Evolutionary conservation across 805 yeast genomes (phyloP).

Genomic region (Lipomyces yamanashiensis): DNA sequence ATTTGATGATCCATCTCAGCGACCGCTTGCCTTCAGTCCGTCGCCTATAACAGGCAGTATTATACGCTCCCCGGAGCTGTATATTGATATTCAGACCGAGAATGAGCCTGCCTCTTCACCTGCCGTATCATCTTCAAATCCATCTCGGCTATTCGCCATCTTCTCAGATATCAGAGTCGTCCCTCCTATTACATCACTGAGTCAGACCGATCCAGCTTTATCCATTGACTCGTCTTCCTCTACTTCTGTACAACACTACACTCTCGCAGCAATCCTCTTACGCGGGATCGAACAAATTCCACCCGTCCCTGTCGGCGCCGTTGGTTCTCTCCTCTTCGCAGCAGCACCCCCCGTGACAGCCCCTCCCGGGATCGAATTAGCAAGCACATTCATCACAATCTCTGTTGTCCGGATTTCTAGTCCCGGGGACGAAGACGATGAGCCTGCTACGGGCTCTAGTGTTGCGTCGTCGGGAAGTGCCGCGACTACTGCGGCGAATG

Average conservation of each 20-base stretch:
- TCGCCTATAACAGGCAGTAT: conserved; percentile 3
- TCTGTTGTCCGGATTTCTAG: neutral
- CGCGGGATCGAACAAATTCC: conserved; percentile 4
- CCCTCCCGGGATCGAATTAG: conserved; percentile 16
- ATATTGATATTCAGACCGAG: neutral
- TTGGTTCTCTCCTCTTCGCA: conserved; percentile 1
- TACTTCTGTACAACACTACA: neutral
- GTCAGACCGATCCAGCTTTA: too few relatives aligned
- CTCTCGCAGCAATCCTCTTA: conserved; percentile 6
- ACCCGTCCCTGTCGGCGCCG: neutral
- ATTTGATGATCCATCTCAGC: neutral
- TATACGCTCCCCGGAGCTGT: conserved; percentile 11
- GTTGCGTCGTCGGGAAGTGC: neutral
- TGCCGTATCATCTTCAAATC: neutral
- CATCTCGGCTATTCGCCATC: conserved; percentile 5
- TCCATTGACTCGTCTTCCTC: too few relatives aligned
- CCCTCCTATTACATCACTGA: neutral
- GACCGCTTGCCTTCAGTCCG: conserved; percentile 1
- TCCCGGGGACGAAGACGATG: neutral
- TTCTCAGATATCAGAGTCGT: neutral
- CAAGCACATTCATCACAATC: conserved; percentile 1
- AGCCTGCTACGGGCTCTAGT: neutral
- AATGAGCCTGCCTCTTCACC: neutral
- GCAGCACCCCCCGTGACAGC: conserved; percentile 4
- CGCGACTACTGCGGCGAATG: neutral